Conservation (phyloP, 1,284 basidiomycete genomes). For the Cerioporus squamosus region DNA sequence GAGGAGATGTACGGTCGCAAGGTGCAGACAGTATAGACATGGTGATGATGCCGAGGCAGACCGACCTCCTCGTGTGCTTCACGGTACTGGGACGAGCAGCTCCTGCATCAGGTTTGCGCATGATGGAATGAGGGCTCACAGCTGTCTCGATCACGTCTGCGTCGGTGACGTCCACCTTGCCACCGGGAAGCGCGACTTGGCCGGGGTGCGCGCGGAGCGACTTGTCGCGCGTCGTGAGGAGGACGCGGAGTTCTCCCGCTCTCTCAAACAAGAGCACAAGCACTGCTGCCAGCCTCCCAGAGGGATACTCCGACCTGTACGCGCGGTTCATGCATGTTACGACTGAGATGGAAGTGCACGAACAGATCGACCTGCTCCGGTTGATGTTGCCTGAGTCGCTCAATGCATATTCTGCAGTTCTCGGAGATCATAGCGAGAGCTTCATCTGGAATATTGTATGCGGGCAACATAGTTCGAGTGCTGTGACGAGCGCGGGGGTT, state of each 20-base stretch:
- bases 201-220: constrained; percentile 76
- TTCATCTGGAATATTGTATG: constrained; percentile 12
- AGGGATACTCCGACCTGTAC: constrained; percentile 50
- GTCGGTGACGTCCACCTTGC: constrained; percentile 77
- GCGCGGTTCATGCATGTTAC: constrained; percentile 1
- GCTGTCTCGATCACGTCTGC: constrained; percentile 69
- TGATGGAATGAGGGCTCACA: constrained; percentile 46
- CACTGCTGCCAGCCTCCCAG: constrained; percentile 68
- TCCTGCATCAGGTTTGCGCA: neutral
- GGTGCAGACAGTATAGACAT: constrained; percentile 65
- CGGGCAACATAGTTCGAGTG: constrained; percentile 1
- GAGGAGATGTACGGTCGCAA: constrained; percentile 77
- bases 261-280: constrained; percentile 79
- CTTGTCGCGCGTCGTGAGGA: constrained; percentile 86
- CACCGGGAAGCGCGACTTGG: constrained; percentile 84
- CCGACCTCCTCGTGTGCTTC: constrained; percentile 86
- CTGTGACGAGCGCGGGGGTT: neutral
- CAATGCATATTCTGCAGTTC: constrained; percentile 28
- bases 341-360: constrained; percentile 35
- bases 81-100: constrained; percentile 53
- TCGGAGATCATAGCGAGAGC: constrained; percentile 24
- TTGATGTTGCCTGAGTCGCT: constrained; percentile 44
- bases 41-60: constrained; percentile 60
- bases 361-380: constrained; percentile 56
- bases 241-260: constrained; percentile 66